Evolutionary conservation across 306 rosid species (phyloP).

Genomic region (Betula pendula): DNA sequence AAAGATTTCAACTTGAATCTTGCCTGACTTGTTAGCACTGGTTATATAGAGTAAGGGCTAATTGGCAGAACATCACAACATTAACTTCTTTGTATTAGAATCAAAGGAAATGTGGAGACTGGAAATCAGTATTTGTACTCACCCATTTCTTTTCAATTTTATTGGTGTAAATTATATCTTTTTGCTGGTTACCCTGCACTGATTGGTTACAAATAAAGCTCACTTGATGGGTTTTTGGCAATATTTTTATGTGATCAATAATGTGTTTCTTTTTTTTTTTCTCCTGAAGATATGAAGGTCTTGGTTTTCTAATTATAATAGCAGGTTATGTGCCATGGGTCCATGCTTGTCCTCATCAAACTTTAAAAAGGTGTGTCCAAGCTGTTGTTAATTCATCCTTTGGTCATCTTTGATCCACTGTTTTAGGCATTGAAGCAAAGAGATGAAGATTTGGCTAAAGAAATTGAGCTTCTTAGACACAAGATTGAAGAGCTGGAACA

Average conservation of each 20-base stretch:
- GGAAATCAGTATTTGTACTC: background rate
- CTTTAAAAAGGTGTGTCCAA: background rate
- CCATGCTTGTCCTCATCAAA: background rate
- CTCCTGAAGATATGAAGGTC: background rate
- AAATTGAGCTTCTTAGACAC: slow-evolving; percentile 42
- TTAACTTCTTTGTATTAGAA: background rate
- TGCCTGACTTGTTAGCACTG: background rate
- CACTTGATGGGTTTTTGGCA: background rate
- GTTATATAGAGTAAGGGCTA: background rate
- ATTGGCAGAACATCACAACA: background rate
- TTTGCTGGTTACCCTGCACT: background rate
- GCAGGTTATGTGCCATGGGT: background rate
- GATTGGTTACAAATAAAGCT: background rate
- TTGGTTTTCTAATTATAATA: background rate
- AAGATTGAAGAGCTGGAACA: slow-evolving; percentile 56
- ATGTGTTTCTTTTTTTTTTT: background rate
- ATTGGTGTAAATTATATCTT: background rate
- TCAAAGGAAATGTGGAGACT: background rate
- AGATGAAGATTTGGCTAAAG: slow-evolving; percentile 44
- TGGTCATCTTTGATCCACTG: slow-evolving; percentile 16
- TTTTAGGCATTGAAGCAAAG: slow-evolving; percentile 53
- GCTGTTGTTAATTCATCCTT: background rate
- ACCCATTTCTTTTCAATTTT: background rate
- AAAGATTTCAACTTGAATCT: background rate
- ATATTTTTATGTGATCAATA: background rate